Evolutionary conservation across 148 eudicot genomes (phyloP).

Genomic region (Dianthus caryophyllus): DNA sequence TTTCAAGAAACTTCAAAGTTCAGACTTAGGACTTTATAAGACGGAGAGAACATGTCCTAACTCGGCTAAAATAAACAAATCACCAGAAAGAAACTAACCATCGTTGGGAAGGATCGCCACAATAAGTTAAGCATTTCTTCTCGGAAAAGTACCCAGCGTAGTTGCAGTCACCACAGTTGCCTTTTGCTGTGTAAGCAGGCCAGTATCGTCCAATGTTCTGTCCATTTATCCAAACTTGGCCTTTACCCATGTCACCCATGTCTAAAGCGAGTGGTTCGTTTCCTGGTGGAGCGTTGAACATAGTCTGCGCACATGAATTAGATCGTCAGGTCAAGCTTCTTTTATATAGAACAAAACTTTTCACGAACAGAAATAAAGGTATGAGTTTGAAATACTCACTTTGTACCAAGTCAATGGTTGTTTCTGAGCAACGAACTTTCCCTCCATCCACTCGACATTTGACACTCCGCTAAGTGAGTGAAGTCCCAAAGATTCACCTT

Average conservation of each 20-base stretch:
- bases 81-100: slow-evolving; percentile 50
- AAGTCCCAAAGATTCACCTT: slow-evolving; percentile 80
- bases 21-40: no score
- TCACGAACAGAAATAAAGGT: background rate
- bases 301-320: slow-evolving; percentile 34
- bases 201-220: slow-evolving; percentile 76
- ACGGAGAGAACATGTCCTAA: no score
- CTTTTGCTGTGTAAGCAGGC: slow-evolving; percentile 72
- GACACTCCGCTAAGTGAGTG: slow-evolving; percentile 73
- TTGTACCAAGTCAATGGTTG: slow-evolving; percentile 83
- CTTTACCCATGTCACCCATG: slow-evolving; percentile 81
- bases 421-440: slow-evolving; percentile 41
- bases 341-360: background rate
- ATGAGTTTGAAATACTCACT: slow-evolving; percentile 33
- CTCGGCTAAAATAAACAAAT: no score
- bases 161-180: slow-evolving; percentile 54
- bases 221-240: slow-evolving; percentile 83
- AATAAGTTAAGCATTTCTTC: slow-evolving; percentile 67
- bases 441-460: slow-evolving; percentile 72
- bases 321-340: background rate
- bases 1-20: no score
- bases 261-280: slow-evolving; percentile 73
- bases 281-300: slow-evolving; percentile 60
- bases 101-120: slow-evolving; percentile 84
- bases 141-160: slow-evolving; percentile 63